phyloP scores from a whole-genome alignment of 164 flowering plant species.

The Chloranthus sessilifolius region DNA sequence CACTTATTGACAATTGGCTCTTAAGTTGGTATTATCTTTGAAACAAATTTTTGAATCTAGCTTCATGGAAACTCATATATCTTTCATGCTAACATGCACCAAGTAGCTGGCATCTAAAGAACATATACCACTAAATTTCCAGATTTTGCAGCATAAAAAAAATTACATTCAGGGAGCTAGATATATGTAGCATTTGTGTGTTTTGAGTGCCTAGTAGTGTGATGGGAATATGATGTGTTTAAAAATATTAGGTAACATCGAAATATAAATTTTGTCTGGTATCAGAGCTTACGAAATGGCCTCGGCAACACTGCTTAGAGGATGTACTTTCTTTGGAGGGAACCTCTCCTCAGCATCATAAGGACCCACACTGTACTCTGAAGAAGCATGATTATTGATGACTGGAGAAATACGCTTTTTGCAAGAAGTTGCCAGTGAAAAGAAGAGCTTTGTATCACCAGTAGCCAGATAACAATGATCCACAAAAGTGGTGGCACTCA shows the following conservation, averaged over 20 bases:
- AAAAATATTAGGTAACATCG: too few relatives aligned
- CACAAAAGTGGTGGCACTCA: neutral
- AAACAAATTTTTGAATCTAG: too few relatives aligned
- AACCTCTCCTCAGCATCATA: neutral
- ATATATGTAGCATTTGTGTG: neutral
- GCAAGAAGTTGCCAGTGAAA: neutral
- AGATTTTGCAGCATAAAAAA: neutral
- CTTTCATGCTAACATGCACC: too few relatives aligned
- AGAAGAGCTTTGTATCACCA: neutral
- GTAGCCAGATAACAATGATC: neutral
- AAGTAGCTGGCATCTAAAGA: too few relatives aligned
- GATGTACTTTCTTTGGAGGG: slow-evolving; percentile 1
- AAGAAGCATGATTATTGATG: slow-evolving; percentile 1
- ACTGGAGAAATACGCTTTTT: slow-evolving; percentile 1
- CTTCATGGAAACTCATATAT: too few relatives aligned
- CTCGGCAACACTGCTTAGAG: slow-evolving; percentile 1
- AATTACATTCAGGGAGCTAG: neutral
- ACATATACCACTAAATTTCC: neutral
- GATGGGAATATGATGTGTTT: too few relatives aligned
- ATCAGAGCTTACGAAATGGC: slow-evolving; percentile 6
- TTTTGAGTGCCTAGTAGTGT: neutral
- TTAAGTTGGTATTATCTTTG: too few relatives aligned
- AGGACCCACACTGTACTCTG: slow-evolving; percentile 2
- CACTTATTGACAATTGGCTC: too few relatives aligned
- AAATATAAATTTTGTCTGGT: too few relatives aligned